These are phyloP conservation scores for Boletellus deceptivus DNA, from an alignment of 1,284 basidiomycete genomes.

Conservation along the genomic window DNA sequence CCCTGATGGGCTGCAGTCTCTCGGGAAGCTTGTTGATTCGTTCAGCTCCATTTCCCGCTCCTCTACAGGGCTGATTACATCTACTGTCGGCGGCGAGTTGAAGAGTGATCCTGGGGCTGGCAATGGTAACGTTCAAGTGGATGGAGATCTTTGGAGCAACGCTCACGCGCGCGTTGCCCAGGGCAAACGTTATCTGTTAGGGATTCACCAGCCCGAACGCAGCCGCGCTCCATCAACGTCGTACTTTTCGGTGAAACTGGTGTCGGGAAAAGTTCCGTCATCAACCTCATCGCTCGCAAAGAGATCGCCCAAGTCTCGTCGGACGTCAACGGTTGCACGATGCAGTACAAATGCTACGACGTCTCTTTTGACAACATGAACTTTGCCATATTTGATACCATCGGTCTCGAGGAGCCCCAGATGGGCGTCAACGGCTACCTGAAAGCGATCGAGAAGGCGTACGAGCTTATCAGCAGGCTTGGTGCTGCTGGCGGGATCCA, in stretches of 20 bases:
- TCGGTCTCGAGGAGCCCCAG: constrained; percentile 41
- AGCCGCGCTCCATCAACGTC: constrained; percentile 18
- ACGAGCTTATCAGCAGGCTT: constrained; percentile 34
- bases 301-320: constrained; percentile 30
- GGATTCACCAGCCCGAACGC: neutral
- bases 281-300: constrained; percentile 32
- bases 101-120: neutral
- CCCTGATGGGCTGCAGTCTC: neutral
- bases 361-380: constrained; percentile 21
- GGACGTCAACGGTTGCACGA: constrained; percentile 30
- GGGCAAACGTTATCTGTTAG: neutral
- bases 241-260: constrained; percentile 35
- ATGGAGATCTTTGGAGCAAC: neutral
- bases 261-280: constrained; percentile 36
- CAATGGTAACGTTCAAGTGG: neutral
- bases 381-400: constrained; percentile 38
- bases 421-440: constrained; percentile 28
- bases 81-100: neutral
- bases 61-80: neutral
- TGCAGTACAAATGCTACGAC: constrained; percentile 25
- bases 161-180: constrained; percentile 12
- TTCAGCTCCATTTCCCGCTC: neutral
- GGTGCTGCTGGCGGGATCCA: constrained; percentile 32
- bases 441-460: constrained; percentile 36
- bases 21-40: neutral